These are phyloP conservation scores for Symbiodinium natans DNA, from an alignment of 73 alveolate species.

Conservation along the genomic window DNA sequence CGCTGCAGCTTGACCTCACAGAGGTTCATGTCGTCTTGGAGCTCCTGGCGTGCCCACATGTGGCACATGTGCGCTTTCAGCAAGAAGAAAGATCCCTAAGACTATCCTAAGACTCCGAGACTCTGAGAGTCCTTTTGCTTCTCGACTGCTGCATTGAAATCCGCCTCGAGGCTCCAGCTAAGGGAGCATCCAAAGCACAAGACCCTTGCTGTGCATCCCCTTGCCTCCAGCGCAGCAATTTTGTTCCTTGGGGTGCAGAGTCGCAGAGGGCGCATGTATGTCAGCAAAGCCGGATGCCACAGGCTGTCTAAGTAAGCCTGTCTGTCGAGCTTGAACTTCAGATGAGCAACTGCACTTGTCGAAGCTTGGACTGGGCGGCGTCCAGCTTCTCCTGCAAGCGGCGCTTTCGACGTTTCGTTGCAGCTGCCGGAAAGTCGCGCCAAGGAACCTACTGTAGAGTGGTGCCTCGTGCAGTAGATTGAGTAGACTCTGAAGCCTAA, in stretches of 20 bases:
- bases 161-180: slow-evolving; percentile 94
- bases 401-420: neutral
- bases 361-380: slow-evolving; percentile 95
- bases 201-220: no score
- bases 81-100: no score
- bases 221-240: neutral
- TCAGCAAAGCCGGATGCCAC: no score
- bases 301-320: no score
- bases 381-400: slow-evolving; percentile 91
- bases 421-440: no score
- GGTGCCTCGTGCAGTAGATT: neutral
- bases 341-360: slow-evolving; percentile 95
- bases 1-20: slow-evolving; percentile 98
- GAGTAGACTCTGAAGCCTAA: neutral
- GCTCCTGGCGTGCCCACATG: slow-evolving; percentile 23
- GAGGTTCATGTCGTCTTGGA: slow-evolving; percentile 81
- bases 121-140: slow-evolving; percentile 57
- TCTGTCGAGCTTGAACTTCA: no score
- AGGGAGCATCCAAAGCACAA: no score
- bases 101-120: no score
- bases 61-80: no score
- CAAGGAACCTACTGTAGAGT: neutral
- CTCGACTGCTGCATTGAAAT: slow-evolving; percentile 59
- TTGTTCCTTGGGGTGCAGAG: neutral
- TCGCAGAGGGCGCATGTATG: no score